Evolutionary conservation across 2,329 filamentous ascomycete genomes (phyloP), one percentile per base, ranked within the genome.

Genomic region (Amesomyces nigricolor): DNA sequence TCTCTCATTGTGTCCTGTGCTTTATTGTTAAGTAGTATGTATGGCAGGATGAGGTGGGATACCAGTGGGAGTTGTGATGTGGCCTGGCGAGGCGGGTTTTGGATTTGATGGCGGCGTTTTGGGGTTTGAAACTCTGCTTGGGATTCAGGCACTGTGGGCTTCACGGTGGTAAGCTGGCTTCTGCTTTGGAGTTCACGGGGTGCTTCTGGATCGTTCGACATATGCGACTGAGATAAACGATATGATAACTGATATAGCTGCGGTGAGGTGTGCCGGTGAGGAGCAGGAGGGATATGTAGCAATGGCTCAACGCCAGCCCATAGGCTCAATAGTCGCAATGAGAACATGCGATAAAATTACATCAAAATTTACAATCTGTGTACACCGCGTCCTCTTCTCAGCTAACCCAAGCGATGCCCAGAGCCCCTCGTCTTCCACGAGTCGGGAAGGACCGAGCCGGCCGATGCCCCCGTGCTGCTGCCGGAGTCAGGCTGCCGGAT

Each of bases 351-450:
- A 16, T 14, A 29, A 9, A 9, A 13, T 29, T n/a, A n/a, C 8
- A 54, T 10, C 32, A 16, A 17, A 5, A 30, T 38, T 37, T 54
- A 38, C 37, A 48, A 38, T 16, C 10, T 49, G 37, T 39, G n/a
- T 51, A 47, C 53, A 30, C 29, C 56, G 16, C 56, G n/a, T 32
- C 1, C n/a, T 10, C 2, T 17, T 13, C 13, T 62, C 19, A 61
- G 26, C 71, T 61, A 62, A 37, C 85, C 85, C 10, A 89, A 71
- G 48, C 86, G 78, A 39, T 82, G 78, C 0, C 86, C 86, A 6
- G 76, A 68, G 1, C 86, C 86, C 60, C 84, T 75, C 29, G 75
- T 79, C 55, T 75, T 78, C 86, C 86, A 89, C 2, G 82, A 78
- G 56, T 85, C 80, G 0, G 83, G 81, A 17, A 86, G 67, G 9